phyloP scores from a whole-genome alignment of 371 early-diverging fungal species.

The Syncephalastrum monosporum region DNA sequence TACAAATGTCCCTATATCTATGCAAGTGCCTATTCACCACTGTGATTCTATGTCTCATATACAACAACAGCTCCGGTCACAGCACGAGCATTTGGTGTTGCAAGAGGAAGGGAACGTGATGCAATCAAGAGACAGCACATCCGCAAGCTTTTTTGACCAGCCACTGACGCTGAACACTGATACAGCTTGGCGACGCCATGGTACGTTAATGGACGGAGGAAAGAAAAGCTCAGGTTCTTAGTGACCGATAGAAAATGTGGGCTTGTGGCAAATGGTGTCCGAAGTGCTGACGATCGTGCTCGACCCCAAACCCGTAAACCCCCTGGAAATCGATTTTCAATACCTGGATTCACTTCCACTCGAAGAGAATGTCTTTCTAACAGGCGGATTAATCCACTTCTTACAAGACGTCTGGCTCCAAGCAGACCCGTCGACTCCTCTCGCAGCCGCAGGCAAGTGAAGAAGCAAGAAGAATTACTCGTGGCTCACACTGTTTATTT shows the following conservation, averaged over 20 bases:
- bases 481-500: background rate
- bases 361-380: slow-evolving; percentile 61
- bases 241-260: slow-evolving; percentile 31
- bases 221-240: background rate
- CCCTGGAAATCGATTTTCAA: slow-evolving; percentile 66
- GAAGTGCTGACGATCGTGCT: slow-evolving; percentile 65
- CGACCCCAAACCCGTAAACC: slow-evolving; percentile 60
- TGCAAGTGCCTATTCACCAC: slow-evolving; percentile 35
- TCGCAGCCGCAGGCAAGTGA: slow-evolving; percentile 42
- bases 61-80: slow-evolving; percentile 36
- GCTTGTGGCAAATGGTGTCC: slow-evolving; percentile 76
- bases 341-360: slow-evolving; percentile 60
- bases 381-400: slow-evolving; percentile 70
- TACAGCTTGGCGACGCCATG: slow-evolving; percentile 52
- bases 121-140: too few species aligned
- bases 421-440: slow-evolving; percentile 31
- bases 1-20: slow-evolving; percentile 85
- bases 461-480: background rate
- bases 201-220: background rate
- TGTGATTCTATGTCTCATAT: background rate
- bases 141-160: slow-evolving; percentile 13
- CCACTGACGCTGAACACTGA: slow-evolving; percentile 62
- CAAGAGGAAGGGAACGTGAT: slow-evolving; percentile 44
- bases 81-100: slow-evolving; percentile 55
- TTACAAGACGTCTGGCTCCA: slow-evolving; percentile 62